Evolutionary conservation across 192 early-diverging fungal genomes (phyloP).

Genomic region (Podila horticola): DNA sequence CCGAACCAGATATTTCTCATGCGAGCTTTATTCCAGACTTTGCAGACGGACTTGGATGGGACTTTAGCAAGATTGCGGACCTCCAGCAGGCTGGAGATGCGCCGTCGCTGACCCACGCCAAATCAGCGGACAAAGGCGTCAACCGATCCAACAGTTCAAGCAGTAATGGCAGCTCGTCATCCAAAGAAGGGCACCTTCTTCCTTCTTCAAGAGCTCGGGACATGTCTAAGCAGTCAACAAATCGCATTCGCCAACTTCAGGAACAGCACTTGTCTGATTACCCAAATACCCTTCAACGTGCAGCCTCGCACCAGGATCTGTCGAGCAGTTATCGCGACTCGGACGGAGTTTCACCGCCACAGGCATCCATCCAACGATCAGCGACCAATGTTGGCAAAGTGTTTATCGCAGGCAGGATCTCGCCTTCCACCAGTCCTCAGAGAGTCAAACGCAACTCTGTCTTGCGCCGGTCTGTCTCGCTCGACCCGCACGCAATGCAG

Average conservation of each 20-base stretch:
- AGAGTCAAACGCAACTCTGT: slow-evolving; percentile 35
- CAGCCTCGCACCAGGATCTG: background rate
- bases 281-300: slow-evolving; percentile 6
- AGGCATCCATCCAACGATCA: background rate
- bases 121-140: background rate
- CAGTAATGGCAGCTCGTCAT: slow-evolving; percentile 18
- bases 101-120: background rate
- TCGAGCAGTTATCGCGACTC: slow-evolving; percentile 2
- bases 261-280: slow-evolving; percentile 1
- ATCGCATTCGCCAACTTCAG: background rate
- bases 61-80: slow-evolving; percentile 31
- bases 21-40: slow-evolving; percentile 17
- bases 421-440: slow-evolving; percentile 27
- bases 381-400: background rate
- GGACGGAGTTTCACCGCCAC: background rate
- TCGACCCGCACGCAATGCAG: slow-evolving; percentile 49
- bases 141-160: slow-evolving; percentile 39
- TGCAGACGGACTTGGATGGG: slow-evolving; percentile 44
- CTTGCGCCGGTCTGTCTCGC: slow-evolving; percentile 40
- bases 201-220: background rate
- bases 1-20: slow-evolving; percentile 31
- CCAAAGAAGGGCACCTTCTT: background rate
- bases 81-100: slow-evolving; percentile 16
- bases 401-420: background rate
- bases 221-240: background rate